Percentiles rank a stretch among this genome's conserved stretches.
These are phyloP conservation scores for Lasiodiplodia citricola DNA, from an alignment of 2,329 filamentous ascomycete species.

Conservation along the genomic window DNA sequence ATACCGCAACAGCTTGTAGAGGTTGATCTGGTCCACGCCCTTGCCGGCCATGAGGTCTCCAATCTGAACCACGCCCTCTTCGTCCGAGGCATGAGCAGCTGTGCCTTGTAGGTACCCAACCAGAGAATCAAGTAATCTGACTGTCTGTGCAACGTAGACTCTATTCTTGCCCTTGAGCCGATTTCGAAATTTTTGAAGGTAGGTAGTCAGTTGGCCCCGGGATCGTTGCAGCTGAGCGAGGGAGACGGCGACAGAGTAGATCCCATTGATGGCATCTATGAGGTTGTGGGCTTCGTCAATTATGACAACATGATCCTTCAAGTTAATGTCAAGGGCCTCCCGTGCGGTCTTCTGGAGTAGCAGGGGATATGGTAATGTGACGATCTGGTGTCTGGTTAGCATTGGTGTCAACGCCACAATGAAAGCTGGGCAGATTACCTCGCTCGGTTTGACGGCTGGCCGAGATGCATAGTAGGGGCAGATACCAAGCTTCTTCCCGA, in stretches of 20 bases:
- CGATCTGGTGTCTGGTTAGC: slow-evolving; percentile 58
- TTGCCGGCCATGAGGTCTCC: slow-evolving; percentile 79
- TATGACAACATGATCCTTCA: slow-evolving; percentile 89
- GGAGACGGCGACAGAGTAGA: slow-evolving; percentile 79
- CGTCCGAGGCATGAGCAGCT: slow-evolving; percentile 41
- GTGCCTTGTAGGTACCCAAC: slow-evolving; percentile 68
- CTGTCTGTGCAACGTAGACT: slow-evolving; percentile 86
- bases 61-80: slow-evolving; percentile 72
- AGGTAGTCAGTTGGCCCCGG: slow-evolving; percentile 76
- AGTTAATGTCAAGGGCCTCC: slow-evolving; percentile 82
- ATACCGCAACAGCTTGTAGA: slow-evolving; percentile 86
- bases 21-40: slow-evolving; percentile 92
- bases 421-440: slow-evolving; percentile 52
- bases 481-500: slow-evolving; percentile 79
- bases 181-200: slow-evolving; percentile 87
- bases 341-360: slow-evolving; percentile 85
- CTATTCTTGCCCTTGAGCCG: slow-evolving; percentile 88
- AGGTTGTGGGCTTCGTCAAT: slow-evolving; percentile 98
- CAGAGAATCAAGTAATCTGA: slow-evolving; percentile 81
- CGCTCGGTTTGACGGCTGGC: slow-evolving; percentile 77
- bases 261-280: slow-evolving; percentile 90
- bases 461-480: slow-evolving; percentile 98
- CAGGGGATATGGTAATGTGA: slow-evolving; percentile 91
- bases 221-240: slow-evolving; percentile 75
- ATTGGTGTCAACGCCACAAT: no score